Evolutionary conservation across 2,329 filamentous ascomycete species (phyloP), one percentile per base, ranked within the genome.

Genomic region (Calonectria pauciramosa): DNA sequence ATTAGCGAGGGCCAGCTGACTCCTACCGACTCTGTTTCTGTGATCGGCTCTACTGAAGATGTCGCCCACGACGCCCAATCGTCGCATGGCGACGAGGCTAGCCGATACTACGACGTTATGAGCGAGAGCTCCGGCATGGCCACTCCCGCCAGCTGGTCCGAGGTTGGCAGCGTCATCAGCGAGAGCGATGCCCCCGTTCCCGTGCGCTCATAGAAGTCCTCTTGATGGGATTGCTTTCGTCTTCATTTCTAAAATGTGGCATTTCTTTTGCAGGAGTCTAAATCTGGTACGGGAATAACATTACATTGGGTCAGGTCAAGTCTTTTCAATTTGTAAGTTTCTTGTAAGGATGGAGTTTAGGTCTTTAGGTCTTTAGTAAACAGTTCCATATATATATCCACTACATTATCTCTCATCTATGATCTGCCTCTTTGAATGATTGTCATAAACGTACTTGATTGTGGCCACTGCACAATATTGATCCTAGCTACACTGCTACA

Each of bases 141-240:
- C 70, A 93, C 91, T 0, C 91, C 92, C 0, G 88, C 88, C 1
- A 92, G 90, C 82, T 93, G 92, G 92, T 92, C 90, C 9, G 92
- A 93, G 80, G 88, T 93, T 18, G 92, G 91, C 73, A 93, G 91
- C 76, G 88, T 91, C 16, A 85, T 92, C 32, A 93, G 91, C 80
- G 90, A 91, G 81, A 89, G 84, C 77, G 89, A 91, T 64, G 82
- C 80, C 13, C 81, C 79, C 9, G 69, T 80, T 7, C 83, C 82
- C 14, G 79, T 80, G n/a, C 85, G 82, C 44, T 82, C 84, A 70
- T 83, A 80, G 77, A 63, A 20, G 9, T 23, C 52, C 10, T 59
- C 28, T 11, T n/a, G 4, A 28, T 30, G 56, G 36, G 36, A 64
- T 20, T 16, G 20, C 49, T 59, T 26, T 52, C 10, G 56, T 64